phyloP scores from a whole-genome alignment of 2,329 filamentous ascomycete genomes.

The Huntiella bhutanensis region DNA sequence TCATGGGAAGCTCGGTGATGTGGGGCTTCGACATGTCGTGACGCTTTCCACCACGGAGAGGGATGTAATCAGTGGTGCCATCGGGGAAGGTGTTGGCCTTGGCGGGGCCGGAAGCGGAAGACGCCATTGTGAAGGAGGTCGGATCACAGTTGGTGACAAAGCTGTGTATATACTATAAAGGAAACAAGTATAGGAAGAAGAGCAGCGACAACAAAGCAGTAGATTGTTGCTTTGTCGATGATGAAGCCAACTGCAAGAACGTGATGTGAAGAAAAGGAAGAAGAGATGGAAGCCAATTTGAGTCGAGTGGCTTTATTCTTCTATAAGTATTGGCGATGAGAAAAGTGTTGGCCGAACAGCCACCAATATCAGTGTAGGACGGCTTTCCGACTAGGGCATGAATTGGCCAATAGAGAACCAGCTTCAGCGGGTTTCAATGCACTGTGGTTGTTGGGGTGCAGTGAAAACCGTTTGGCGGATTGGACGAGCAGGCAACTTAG shows the following conservation, averaged over 20 bases:
- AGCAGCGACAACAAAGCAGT: neutral
- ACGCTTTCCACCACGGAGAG: constrained; percentile 23
- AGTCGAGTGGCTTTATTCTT: too few relatives aligned
- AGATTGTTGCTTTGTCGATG: neutral
- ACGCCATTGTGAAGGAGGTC: constrained; percentile 17
- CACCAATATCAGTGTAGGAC: too few relatives aligned
- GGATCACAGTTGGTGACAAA: constrained; percentile 1
- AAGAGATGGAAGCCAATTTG: neutral
- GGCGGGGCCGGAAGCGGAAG: constrained; percentile 18
- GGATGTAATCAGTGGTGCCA: constrained; percentile 37
- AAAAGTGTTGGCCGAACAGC: too few relatives aligned
- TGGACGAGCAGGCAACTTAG: too few relatives aligned
- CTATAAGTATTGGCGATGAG: too few relatives aligned
- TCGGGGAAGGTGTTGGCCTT: constrained; percentile 28
- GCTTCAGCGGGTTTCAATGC: too few relatives aligned
- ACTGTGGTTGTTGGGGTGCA: too few relatives aligned
- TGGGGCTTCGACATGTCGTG: constrained; percentile 53
- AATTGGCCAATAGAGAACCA: too few relatives aligned
- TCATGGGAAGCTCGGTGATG: constrained; percentile 68
- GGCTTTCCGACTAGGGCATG: too few relatives aligned
- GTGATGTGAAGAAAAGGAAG: neutral
- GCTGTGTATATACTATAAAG: neutral
- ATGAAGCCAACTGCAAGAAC: constrained; percentile 2
- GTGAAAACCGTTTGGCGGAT: too few relatives aligned
- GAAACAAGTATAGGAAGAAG: neutral